These are phyloP conservation scores for Vigna angularis DNA, from an alignment of 306 rosid species.

Conservation along the genomic window DNA sequence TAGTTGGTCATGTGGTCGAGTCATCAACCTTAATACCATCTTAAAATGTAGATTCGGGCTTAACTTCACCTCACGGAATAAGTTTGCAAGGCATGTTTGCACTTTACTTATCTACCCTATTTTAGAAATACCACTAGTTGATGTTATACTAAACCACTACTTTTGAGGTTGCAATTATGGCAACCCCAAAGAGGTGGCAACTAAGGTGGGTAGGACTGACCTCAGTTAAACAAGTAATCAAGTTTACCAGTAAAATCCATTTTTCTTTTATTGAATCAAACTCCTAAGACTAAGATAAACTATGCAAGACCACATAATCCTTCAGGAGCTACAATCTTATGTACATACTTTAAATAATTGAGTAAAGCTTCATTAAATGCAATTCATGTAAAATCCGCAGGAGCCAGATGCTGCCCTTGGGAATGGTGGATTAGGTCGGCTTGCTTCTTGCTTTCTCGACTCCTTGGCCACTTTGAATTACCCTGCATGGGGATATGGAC, in stretches of 20 bases:
- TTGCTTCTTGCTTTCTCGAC: slow-evolving; percentile 97
- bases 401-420: slow-evolving; percentile 99
- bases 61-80: too few species aligned
- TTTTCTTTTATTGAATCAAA: slow-evolving; percentile 34
- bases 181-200: too few species aligned
- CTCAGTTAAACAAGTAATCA: not conserved
- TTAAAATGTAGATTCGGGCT: too few species aligned
- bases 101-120: too few species aligned
- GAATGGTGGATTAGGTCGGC: slow-evolving; percentile 95
- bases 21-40: too few species aligned
- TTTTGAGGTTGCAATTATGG: too few species aligned
- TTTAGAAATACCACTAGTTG: too few species aligned
- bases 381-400: slow-evolving; percentile 49
- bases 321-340: slow-evolving; percentile 12
- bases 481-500: slow-evolving; percentile 99
- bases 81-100: too few species aligned
- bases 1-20: too few species aligned
- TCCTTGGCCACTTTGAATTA: slow-evolving; percentile 93
- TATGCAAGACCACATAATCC: slow-evolving; percentile 12
- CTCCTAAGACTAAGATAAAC: slow-evolving; percentile 20
- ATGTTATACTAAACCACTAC: too few species aligned
- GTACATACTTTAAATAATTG: slow-evolving; percentile 23
- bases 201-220: too few species aligned
- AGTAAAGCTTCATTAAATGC: slow-evolving; percentile 21
- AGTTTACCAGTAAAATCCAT: slow-evolving; percentile 25